A percentile compares a stretch with the other conserved stretches of the same genome.
Evolutionary conservation across 2,329 filamentous ascomycete species (phyloP).

Genomic region (Penicillium sp.): DNA sequence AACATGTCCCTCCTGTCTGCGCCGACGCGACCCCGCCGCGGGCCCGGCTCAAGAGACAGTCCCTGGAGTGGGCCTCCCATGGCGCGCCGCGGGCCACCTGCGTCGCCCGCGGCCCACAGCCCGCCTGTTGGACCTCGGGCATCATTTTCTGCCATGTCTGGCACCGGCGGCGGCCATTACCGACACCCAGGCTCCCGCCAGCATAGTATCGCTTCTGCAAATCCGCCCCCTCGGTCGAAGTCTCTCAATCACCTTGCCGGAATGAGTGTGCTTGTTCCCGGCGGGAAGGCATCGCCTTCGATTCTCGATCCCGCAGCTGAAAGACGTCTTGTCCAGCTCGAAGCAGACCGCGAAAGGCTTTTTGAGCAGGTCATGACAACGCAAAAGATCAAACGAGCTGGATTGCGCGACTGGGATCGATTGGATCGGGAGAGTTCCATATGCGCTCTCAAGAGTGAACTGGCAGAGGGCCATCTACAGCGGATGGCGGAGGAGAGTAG

Average conservation of each 20-base stretch:
- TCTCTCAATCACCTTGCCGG: conserved; percentile 37
- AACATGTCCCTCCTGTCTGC: conserved; percentile 40
- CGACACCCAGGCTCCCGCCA: conserved; percentile 34
- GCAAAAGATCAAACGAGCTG: conserved; percentile 38
- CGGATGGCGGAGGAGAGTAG: conserved; percentile 43
- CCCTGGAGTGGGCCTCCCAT: conserved; percentile 28
- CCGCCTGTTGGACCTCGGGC: conserved; percentile 36
- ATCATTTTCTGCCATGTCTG: conserved; percentile 23
- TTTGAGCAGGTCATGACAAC: conserved; percentile 41
- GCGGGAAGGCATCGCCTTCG: conserved; percentile 37
- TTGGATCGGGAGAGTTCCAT: conserved; percentile 44
- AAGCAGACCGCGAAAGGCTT: conserved; percentile 41
- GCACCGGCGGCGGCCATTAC: conserved; percentile 23
- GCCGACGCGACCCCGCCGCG: conserved; percentile 44
- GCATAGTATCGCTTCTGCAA: conserved; percentile 30
- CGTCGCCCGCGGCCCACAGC: conserved; percentile 24
- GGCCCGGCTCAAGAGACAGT: conserved; percentile 29
- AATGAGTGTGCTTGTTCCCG: conserved; percentile 36
- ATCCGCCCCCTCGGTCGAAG: conserved; percentile 36
- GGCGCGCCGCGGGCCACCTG: conserved; percentile 30
- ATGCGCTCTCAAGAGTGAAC: conserved; percentile 42
- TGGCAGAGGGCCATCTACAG: conserved; percentile 45
- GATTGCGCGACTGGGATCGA: conserved; percentile 44
- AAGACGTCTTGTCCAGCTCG: conserved; percentile 42
- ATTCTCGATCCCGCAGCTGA: conserved; percentile 36